These are phyloP conservation scores for Lyophyllum decastes DNA, from an alignment of 768 basidiomycete genomes.

Conservation along the genomic window DNA sequence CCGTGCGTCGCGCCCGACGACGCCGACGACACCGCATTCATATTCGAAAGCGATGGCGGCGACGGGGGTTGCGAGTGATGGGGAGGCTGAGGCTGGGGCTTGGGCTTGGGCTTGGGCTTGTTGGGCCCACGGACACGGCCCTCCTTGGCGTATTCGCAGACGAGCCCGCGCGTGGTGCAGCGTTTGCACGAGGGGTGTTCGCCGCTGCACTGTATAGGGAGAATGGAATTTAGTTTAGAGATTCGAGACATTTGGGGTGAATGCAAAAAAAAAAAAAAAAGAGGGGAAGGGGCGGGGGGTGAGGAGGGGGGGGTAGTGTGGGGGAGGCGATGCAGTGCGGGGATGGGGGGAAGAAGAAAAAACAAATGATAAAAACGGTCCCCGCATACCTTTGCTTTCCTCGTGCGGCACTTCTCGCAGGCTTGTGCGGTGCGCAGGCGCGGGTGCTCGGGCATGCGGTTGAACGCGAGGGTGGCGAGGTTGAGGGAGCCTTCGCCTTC, in stretches of 20 bases:
- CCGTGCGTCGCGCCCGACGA: too few relatives aligned
- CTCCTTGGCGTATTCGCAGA: slow-evolving; percentile 70
- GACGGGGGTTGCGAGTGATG: too few relatives aligned
- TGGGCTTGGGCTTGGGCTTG: slow-evolving; percentile 42
- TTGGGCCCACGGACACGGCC: slow-evolving; percentile 64
- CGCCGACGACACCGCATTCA: too few relatives aligned
- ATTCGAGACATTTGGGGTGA: too few relatives aligned
- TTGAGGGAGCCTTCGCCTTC: slow-evolving; percentile 54
- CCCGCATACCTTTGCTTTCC: slow-evolving; percentile 74
- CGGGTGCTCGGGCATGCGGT: slow-evolving; percentile 62
- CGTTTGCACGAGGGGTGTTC: slow-evolving; percentile 71
- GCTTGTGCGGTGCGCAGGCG: slow-evolving; percentile 72
- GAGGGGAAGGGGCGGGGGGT: neutral
- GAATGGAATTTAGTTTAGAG: neutral
- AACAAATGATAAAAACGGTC: too few relatives aligned
- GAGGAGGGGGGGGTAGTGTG: neutral
- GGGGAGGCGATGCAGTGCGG: neutral
- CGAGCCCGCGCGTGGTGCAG: slow-evolving; percentile 56
- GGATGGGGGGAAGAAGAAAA: slow-evolving; percentile 1
- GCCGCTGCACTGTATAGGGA: slow-evolving; percentile 63
- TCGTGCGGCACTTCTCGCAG: slow-evolving; percentile 70
- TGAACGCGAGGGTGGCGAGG: slow-evolving; percentile 65
- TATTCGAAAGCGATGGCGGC: neutral
- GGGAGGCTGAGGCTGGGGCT: neutral
- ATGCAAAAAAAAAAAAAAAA: neutral